Evolutionary conservation across 129 eudicot species (phyloP), one percentile per base, ranked within the genome.

Genomic region (Lonicera japonica): DNA sequence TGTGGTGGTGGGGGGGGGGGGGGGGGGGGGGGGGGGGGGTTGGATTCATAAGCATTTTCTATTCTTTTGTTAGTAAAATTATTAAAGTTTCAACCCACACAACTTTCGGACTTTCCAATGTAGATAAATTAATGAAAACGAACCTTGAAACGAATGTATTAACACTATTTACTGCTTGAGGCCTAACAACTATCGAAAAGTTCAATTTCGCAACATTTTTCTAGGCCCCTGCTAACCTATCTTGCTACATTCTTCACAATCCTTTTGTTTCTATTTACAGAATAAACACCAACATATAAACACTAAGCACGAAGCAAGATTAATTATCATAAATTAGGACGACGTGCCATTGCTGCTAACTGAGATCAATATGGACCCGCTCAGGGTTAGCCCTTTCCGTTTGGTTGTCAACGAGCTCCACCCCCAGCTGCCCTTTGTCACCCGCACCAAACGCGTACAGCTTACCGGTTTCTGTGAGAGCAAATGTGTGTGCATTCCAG

Each of bases 401-500:
- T 61, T 82, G 88, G 73, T 80, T 80, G 25, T 73, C 88, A 18
- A 51, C 65, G 25, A 87, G 95, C 73, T 84, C 83, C 14, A 84
- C 74, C 19, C 98, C 95, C 4, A 92, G 80, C 76, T 92, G 96
- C 3, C 96, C 96, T 62, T 82, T 82, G 75, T 82, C 99, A 13
- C 99, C 98, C 0, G 99, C 90, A 22, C 99, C 99, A 63, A 87
- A 85, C 1, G 98, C 88, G 48, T 73, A 92, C 1, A 92, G 70
- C 71, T 87, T 87, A 38, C 87, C 91, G 0, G 82, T 77, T 54
- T 85, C 96, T 1, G 96, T 85, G 18, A 92, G 86, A 0, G 96
- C 95, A 59, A 92, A 92, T 1, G 98, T 92, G 70, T 92, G 96
- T 1, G 88, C 95, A 21, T 87, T 77, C 91, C 96, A 88, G 64